These are phyloP conservation scores for Neopestalotiopsis sp. DNA, from an alignment of 2,329 filamentous ascomycete genomes.

Conservation along the genomic window DNA sequence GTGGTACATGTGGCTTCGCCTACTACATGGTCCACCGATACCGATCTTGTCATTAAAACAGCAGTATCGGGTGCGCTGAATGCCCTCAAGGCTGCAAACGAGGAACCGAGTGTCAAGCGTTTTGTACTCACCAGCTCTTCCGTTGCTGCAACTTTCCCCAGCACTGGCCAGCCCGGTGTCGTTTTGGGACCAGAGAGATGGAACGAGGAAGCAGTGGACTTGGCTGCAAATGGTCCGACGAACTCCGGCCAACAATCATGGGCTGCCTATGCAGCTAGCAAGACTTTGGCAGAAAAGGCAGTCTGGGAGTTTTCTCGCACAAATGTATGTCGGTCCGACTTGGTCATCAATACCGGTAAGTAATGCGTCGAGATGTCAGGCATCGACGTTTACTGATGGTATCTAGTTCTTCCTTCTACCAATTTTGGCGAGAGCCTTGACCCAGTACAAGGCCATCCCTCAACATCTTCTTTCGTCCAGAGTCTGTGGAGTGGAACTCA, in stretches of 20 bases:
- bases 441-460: slow-evolving; percentile 32
- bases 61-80: slow-evolving; percentile 26
- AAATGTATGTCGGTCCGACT: slow-evolving; percentile 27
- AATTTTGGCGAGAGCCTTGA: slow-evolving; percentile 22
- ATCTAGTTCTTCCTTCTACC: slow-evolving; percentile 24
- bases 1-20: slow-evolving; percentile 30
- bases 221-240: slow-evolving; percentile 22
- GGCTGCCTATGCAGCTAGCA: slow-evolving; percentile 38
- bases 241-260: slow-evolving; percentile 27
- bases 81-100: slow-evolving; percentile 32
- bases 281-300: slow-evolving; percentile 35
- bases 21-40: slow-evolving; percentile 23
- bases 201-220: slow-evolving; percentile 36
- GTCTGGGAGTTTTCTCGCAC: slow-evolving; percentile 39
- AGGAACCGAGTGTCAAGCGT: slow-evolving; percentile 31
- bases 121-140: slow-evolving; percentile 26
- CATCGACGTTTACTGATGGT: too few relatives aligned
- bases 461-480: slow-evolving; percentile 37
- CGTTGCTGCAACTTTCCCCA: slow-evolving; percentile 8
- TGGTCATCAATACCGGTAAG: slow-evolving; percentile 35
- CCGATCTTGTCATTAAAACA: slow-evolving; percentile 30
- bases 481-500: slow-evolving; percentile 18
- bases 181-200: slow-evolving; percentile 32
- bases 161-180: slow-evolving; percentile 24
- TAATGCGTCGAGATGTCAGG: too few relatives aligned